phyloP scores from a whole-genome alignment of 192 early-diverging fungal species.

The Linnemannia elongata region DNA sequence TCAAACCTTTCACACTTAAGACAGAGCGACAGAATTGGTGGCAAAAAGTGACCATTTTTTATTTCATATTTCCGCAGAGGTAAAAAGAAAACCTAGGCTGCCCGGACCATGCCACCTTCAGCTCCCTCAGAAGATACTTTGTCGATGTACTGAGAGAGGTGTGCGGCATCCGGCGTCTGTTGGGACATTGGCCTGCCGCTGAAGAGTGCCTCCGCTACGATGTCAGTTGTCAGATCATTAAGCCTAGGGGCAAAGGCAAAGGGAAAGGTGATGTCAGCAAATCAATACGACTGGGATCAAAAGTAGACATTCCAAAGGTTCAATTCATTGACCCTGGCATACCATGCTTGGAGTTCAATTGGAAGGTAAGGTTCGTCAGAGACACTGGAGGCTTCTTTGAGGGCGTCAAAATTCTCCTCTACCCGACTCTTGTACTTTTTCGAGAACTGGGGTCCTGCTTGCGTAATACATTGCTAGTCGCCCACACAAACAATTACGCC shows the following conservation, averaged over 20 bases:
- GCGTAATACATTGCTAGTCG: constrained; percentile 60
- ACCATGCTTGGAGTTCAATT: constrained; percentile 58
- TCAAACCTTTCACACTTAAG: neutral
- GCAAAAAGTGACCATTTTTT: constrained; percentile 14
- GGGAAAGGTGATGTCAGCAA: neutral
- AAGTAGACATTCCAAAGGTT: neutral
- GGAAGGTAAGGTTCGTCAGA: constrained; percentile 54
- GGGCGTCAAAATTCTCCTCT: constrained; percentile 56
- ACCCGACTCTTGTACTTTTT: constrained; percentile 61
- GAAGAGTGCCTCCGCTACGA: constrained; percentile 60
- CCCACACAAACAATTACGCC: neutral
- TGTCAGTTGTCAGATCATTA: constrained; percentile 58
- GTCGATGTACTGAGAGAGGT: constrained; percentile 47
- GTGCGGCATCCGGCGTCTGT: constrained; percentile 44
- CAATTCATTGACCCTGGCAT: neutral
- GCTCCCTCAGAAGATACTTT: constrained; percentile 38
- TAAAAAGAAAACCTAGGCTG: neutral
- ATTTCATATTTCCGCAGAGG: neutral
- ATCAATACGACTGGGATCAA: neutral
- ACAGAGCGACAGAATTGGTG: constrained; percentile 4
- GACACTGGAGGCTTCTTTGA: constrained; percentile 52
- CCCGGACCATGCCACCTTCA: neutral
- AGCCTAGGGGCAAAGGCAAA: constrained; percentile 38
- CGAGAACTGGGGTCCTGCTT: constrained; percentile 57
- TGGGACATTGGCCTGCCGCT: constrained; percentile 57